Base-by-base conservation (phyloP, 2,329 filamentous ascomycete genomes). In the Fusarium clavum region DNA sequence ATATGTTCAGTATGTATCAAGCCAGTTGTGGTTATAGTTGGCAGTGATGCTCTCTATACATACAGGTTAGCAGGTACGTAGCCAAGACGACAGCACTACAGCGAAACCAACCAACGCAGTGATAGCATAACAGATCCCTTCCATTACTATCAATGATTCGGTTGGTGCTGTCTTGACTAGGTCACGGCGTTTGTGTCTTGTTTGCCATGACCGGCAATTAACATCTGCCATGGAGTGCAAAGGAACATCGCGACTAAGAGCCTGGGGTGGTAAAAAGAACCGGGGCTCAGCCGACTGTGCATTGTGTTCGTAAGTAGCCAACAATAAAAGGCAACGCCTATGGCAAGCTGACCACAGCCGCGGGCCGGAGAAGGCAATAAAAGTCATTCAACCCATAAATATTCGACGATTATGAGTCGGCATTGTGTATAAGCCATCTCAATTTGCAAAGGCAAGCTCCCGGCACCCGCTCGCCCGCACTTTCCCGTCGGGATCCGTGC, bases 381-480 rank as follows among this genome's bases (percentile, higher is more conserved):
- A 38, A 38, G 34, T 38, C 30, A 14, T n/a, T 5, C 55, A 54
- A 27, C 12, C 30, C 30, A 25, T 43, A 12, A 18, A 29, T 14
- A n/a, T 47, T 55, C 25, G 25, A n/a, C 14, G 40, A 57, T 30
- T 24, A 45, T 47, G 20, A 55, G 14, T 53, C 45, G 40, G 44
- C 20, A 38, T 48, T 30, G 41, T 38, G 34, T 34, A 38, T 22
- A 45, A 70, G 25, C 30, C 52, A 54, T 43, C 12, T 29, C 29
- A 41, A 57, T 44, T 46, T 43, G 18, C 25, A 38, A 56, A 49
- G 48, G 16, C 38, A 61, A 63, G 48, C 55, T 54, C 64, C 69
- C 62, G 57, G 64, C 73, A 73, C 69, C 73, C 73, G 73, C 69
- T 75, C 70, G 64, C 70, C 73, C 73, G 73, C 73, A 57, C 64